These are phyloP conservation scores for Canariomyces notabilis DNA, from an alignment of 2,329 filamentous ascomycete genomes.

Conservation along the genomic window DNA sequence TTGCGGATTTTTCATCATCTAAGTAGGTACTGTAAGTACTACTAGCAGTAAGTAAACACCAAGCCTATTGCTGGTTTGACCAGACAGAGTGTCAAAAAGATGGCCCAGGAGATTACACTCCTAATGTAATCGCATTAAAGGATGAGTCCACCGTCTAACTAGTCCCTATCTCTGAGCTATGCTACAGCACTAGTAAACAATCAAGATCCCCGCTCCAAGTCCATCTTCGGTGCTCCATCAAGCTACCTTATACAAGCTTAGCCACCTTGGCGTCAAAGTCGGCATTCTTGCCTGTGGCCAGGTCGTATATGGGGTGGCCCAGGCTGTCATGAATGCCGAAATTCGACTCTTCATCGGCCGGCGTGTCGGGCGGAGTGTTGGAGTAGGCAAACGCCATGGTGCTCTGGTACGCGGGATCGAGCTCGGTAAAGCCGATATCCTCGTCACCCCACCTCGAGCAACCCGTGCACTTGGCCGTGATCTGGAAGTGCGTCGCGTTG, in stretches of 20 bases:
- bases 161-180: too few relatives aligned
- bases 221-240: neutral
- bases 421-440: slow-evolving; percentile 33
- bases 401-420: slow-evolving; percentile 35
- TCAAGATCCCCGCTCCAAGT: neutral
- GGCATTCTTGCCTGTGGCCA: slow-evolving; percentile 20
- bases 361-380: slow-evolving; percentile 34
- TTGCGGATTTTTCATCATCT: too few relatives aligned
- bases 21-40: too few relatives aligned
- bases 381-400: slow-evolving; percentile 39
- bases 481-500: slow-evolving; percentile 39
- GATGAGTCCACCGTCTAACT: too few relatives aligned
- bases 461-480: slow-evolving; percentile 37
- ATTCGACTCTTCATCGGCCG: slow-evolving; percentile 30
- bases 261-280: slow-evolving; percentile 21
- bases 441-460: slow-evolving; percentile 40
- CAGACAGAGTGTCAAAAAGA: too few relatives aligned
- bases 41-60: too few relatives aligned
- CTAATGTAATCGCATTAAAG: too few relatives aligned
- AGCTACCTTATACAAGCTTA: slow-evolving; percentile 1
- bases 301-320: slow-evolving; percentile 30
- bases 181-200: too few relatives aligned
- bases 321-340: slow-evolving; percentile 42
- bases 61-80: too few relatives aligned
- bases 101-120: too few relatives aligned